Evolutionary conservation across 31 red algal species (phyloP), one percentile per base, ranked within the genome.

Genomic region (Asparagopsis taxiformis): DNA sequence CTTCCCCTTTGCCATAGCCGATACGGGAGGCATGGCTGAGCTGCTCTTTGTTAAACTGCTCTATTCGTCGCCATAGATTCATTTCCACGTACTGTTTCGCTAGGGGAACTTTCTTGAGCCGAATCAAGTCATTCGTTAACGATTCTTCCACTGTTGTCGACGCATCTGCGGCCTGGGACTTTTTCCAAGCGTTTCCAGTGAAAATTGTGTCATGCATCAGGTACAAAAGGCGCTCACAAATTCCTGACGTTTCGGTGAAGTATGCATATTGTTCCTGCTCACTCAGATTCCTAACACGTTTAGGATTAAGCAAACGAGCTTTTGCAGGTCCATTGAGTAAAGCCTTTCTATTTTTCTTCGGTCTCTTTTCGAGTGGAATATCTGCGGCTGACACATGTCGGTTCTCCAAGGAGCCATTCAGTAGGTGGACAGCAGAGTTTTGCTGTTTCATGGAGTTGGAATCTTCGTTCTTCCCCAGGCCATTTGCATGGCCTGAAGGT

Each of bases 31-130:
- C 62, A 21, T 33, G 52, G n/a, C 28, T 43, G 13, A 80, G 36
- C 22, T 65, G 62, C 32, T 80, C 51, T 15, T 64, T 44, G 28
- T 31, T 70, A 24, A 70, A 52, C 24, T 59, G 50, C 34, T 59
- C 51, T 33, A 80, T 26, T 31, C 77, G 48, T 21, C 65, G 50
- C 77, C 77, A 80, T 1, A 80, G 52, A 36, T 62, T 80, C 77
- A 80, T 80, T 13, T 68, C 64, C 10, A 80, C 77, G 49, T 80
- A 80, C 24, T 65, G 51, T 37, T 53, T 52, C 51, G 77, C 77
- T n/a, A 80, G 31, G 17, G 77, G 77, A 67, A 80, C 22, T 19
- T 60, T 80, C 32, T 37, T 67, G 4, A 80, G 59, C 29, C 77
- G 77, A 35, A 53, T 55, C 77, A 80, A 60, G 34, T 80, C 77